A percentile compares a stretch with the other conserved stretches of the same genome.
phyloP scores from a whole-genome alignment of 371 early-diverging fungal species.

The Mucor plumbeus region DNA sequence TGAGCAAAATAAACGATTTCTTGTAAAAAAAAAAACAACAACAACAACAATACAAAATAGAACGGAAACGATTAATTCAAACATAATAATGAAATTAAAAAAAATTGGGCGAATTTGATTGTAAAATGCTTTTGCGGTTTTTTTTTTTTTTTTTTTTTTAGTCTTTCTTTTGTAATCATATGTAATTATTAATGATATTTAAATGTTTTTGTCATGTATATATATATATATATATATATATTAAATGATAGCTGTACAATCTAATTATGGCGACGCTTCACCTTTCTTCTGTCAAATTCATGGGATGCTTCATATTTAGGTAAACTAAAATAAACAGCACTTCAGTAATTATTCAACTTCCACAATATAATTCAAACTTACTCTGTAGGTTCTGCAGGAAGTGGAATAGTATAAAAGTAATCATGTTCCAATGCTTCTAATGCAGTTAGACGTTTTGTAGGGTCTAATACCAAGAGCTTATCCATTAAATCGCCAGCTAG shows the following conservation, averaged over 20 bases:
- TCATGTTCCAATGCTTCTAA: conserved; percentile 78
- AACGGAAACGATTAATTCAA: too few relatives aligned
- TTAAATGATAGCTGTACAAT: conserved; percentile 4
- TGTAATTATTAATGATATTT: too few relatives aligned
- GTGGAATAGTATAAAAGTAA: conserved; percentile 64
- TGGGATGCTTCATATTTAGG: conserved; percentile 69
- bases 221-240: background rate
- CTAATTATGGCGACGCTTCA: conserved; percentile 21
- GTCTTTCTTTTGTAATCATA: too few relatives aligned
- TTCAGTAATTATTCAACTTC: too few relatives aligned
- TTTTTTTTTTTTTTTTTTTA: too few relatives aligned
- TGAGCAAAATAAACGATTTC: too few relatives aligned
- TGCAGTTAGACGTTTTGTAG: conserved; percentile 76
- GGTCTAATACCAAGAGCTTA: conserved; percentile 76
- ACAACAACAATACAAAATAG: too few relatives aligned
- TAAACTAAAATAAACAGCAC: conserved; percentile 37
- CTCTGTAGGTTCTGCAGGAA: conserved; percentile 65
- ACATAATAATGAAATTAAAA: too few relatives aligned
- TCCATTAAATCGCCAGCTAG: conserved; percentile 78
- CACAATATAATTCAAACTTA: conserved; percentile 30
- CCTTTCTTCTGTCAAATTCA: conserved; percentile 48
- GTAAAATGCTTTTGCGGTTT: too few relatives aligned
- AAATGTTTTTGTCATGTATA: too few relatives aligned
- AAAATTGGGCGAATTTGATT: too few relatives aligned
- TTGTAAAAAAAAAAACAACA: too few relatives aligned